Conservation (phyloP, 257 asterid species). For the Solanum pimpinellifolium region DNA sequence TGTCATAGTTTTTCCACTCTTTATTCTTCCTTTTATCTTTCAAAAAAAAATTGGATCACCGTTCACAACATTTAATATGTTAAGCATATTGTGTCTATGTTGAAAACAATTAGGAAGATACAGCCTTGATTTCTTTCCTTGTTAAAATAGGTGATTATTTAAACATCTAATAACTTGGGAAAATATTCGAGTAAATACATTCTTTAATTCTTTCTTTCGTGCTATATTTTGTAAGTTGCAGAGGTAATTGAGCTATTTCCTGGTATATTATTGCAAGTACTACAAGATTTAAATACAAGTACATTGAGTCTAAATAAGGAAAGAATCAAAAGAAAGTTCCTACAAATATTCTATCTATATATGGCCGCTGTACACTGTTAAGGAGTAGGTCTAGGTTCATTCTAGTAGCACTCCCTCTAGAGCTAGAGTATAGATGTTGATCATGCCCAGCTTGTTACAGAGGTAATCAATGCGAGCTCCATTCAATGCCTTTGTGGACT, state of each 20-base stretch:
- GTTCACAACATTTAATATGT: not conserved
- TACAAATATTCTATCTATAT: not conserved
- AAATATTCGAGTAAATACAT: not conserved
- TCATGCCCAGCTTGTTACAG: not conserved
- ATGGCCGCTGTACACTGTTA: not conserved
- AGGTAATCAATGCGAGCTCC: not conserved
- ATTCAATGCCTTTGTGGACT: not conserved
- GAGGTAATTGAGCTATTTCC: not conserved
- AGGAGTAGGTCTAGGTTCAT: not conserved
- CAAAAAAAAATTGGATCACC: not conserved
- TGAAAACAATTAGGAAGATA: not conserved
- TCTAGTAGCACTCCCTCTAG: not conserved
- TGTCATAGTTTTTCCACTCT: not conserved
- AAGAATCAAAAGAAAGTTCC: not conserved
- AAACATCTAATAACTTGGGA: not conserved
- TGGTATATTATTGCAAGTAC: not conserved
- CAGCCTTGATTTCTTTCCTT: not conserved
- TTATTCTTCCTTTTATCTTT: not conserved
- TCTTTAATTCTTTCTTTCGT: not conserved
- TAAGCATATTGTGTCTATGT: not conserved
- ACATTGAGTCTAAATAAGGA: not conserved
- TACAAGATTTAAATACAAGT: not conserved
- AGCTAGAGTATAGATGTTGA: not conserved
- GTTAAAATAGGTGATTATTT: not conserved
- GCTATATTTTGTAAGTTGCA: not conserved